phyloP scores from a whole-genome alignment of 1,284 basidiomycete species.

The Exobasidium rhododendri region DNA sequence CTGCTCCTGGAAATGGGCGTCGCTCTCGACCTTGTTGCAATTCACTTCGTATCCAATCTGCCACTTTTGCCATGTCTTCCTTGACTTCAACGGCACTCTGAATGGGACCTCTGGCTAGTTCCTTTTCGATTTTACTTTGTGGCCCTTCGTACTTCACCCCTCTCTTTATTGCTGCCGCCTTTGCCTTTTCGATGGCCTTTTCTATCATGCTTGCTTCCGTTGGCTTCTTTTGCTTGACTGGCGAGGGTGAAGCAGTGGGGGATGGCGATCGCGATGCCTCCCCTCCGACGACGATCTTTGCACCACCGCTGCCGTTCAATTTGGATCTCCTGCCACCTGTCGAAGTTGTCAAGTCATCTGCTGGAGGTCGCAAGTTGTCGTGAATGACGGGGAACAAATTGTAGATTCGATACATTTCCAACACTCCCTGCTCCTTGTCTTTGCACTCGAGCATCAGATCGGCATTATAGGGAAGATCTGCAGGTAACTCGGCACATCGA shows the following conservation, averaged over 20 bases:
- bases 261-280: slow-evolving; percentile 24
- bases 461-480: slow-evolving; percentile 57
- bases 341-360: slow-evolving; percentile 56
- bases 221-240: slow-evolving; percentile 50
- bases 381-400: slow-evolving; percentile 66
- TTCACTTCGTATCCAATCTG: slow-evolving; percentile 34
- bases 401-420: slow-evolving; percentile 78
- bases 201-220: slow-evolving; percentile 52
- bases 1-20: slow-evolving; percentile 2
- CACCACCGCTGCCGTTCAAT: slow-evolving; percentile 32
- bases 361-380: slow-evolving; percentile 59
- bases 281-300: slow-evolving; percentile 45
- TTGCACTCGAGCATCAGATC: slow-evolving; percentile 93
- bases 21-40: slow-evolving; percentile 15
- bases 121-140: slow-evolving; percentile 40
- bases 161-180: slow-evolving; percentile 29
- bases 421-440: slow-evolving; percentile 87
- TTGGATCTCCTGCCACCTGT: slow-evolving; percentile 55
- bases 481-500: slow-evolving; percentile 67
- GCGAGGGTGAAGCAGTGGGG: neutral
- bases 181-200: slow-evolving; percentile 33
- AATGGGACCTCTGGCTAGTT: slow-evolving; percentile 38
- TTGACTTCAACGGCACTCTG: slow-evolving; percentile 41
- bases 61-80: slow-evolving; percentile 34
- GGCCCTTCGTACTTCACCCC: slow-evolving; percentile 31